These are phyloP conservation scores for Brasenia schreberi DNA, from an alignment of 164 flowering plant genomes.

Conservation along the genomic window DNA sequence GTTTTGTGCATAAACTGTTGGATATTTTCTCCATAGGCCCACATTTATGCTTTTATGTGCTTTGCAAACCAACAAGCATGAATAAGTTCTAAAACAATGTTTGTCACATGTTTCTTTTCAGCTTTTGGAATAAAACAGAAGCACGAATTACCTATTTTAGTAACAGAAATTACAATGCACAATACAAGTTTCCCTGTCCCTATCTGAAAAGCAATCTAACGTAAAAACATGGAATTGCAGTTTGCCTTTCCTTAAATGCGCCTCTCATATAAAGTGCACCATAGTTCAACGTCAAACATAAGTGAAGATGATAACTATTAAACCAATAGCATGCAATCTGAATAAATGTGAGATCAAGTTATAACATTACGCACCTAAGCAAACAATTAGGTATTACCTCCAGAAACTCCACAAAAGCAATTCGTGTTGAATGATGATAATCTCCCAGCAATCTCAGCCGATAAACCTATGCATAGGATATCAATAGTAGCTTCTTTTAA, in stretches of 20 bases:
- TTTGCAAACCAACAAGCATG: too few species aligned
- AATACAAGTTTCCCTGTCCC: neutral
- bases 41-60: too few species aligned
- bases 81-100: too few species aligned
- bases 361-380: neutral
- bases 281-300: neutral
- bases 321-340: neutral
- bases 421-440: conserved; percentile 68
- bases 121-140: too few species aligned
- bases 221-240: neutral
- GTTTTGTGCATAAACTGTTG: too few species aligned
- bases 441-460: conserved; percentile 76
- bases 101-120: too few species aligned
- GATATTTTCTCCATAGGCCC: too few species aligned
- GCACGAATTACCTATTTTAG: too few species aligned
- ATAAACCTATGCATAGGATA: conserved; percentile 32
- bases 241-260: neutral
- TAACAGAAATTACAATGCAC: too few species aligned
- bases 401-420: conserved; percentile 80
- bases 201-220: too few species aligned
- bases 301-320: too few species aligned
- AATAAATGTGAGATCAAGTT: neutral
- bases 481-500: neutral
- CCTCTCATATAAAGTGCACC: neutral
- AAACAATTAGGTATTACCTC: conserved; percentile 26